phyloP scores from a whole-genome alignment of 345 rosid genomes.

The Salix udensis region DNA sequence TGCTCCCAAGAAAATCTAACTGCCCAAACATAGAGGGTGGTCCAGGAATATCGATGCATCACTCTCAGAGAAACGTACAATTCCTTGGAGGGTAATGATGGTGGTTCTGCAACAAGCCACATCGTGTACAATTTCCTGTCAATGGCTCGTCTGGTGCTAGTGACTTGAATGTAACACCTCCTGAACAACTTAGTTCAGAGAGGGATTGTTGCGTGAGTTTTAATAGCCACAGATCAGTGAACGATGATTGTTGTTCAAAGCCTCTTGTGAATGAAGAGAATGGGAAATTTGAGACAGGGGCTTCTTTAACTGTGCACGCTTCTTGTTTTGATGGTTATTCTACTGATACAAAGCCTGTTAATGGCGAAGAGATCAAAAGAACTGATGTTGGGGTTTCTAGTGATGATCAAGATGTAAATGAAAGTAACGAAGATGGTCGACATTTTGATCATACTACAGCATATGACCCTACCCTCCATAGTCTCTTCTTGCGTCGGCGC shows the following conservation, averaged over 20 bases:
- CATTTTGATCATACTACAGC: too few species aligned
- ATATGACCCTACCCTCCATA: slow-evolving; percentile 42
- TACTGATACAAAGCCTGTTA: background rate
- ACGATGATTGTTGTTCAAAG: slow-evolving; percentile 6
- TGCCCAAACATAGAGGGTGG: slow-evolving; percentile 11
- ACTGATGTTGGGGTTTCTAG: background rate
- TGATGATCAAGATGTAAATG: slow-evolving; percentile 5
- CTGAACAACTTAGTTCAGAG: background rate
- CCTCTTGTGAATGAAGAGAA: slow-evolving; percentile 1
- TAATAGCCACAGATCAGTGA: background rate
- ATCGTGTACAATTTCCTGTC: background rate
- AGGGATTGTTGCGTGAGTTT: background rate
- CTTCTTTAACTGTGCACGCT: background rate
- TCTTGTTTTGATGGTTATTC: background rate
- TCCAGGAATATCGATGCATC: background rate
- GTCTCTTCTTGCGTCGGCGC: slow-evolving; percentile 53
- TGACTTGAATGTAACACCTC: background rate
- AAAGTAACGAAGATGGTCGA: too few species aligned
- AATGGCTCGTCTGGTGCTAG: background rate
- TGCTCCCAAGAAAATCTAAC: slow-evolving; percentile 6
- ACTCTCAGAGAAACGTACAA: background rate
- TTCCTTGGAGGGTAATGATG: background rate
- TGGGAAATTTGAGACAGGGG: background rate
- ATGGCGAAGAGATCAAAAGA: background rate
- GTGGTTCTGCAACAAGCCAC: background rate